Evolutionary conservation across 441 rosid species (phyloP).

Genomic region (Erodium texanum): DNA sequence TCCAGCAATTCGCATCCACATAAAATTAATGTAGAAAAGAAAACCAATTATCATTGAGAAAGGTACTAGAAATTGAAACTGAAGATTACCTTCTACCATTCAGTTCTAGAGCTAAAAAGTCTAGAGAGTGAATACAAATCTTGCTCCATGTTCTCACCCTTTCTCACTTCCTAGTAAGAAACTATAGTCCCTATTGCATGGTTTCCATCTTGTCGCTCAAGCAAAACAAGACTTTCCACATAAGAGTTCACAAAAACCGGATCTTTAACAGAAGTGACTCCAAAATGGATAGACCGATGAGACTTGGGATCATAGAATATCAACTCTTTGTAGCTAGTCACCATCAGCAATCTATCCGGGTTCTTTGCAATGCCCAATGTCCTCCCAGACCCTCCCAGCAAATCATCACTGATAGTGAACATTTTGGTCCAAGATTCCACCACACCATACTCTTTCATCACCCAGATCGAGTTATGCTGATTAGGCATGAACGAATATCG

Average conservation of each 20-base stretch:
- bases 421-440: slow-evolving; percentile 13
- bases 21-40: no score
- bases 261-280: not conserved
- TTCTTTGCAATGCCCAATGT: not conserved
- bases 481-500: not conserved
- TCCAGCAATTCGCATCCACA: no score
- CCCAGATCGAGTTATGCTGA: slow-evolving; percentile 11
- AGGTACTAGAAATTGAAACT: not conserved
- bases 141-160: not conserved
- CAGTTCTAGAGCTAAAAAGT: no score
- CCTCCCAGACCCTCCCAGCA: not conserved
- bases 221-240: not conserved
- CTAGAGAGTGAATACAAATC: not conserved
- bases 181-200: not conserved
- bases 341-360: not conserved
- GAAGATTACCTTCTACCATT: not conserved
- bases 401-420: slow-evolving; percentile 2
- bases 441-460: slow-evolving; percentile 16
- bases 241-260: not conserved
- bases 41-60: not conserved
- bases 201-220: not conserved
- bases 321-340: not conserved
- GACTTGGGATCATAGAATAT: not conserved
- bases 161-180: not conserved
- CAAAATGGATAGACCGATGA: not conserved